Base-by-base conservation (phyloP, 129 eudicot species). In the Glebionis coronaria region DNA sequence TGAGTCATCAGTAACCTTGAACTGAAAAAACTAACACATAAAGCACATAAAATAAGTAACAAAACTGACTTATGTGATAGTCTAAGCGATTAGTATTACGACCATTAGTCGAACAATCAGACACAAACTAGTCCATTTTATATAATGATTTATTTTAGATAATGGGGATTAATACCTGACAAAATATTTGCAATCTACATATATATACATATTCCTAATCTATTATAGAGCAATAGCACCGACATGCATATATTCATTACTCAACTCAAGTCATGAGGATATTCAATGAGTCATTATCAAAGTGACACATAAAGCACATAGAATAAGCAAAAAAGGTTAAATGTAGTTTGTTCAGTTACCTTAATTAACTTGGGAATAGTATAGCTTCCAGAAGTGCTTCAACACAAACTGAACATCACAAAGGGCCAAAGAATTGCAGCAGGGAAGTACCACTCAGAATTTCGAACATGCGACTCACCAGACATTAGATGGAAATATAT, bases 351-450 rank as follows among this genome's bases (percentile, higher is more conserved):
- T 18, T 12, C 11, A 19, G 46, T 58, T 67, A 85, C 91, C 91
- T 68, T 81, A 79, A 67, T 59, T 31, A 47, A 64, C 56, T 42
- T 35, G 76, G 76, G 60, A 71, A 77, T 63, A 80, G 44, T 56
- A 61, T 57, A 51, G 74, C 21, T 57, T 85, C 90, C 95, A 87
- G 71, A 73, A 56, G 85, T 78, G 76, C 79, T 78, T 87, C 82
- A 78, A 58, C 42, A 28, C 60, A 19, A 51, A 21, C 73, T 66
- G 68, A 79, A 78, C 80, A 78, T 61, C 83, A 58, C 63, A 58
- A 28, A 58, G 20, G 44, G 44, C 76, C 88, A 72, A 73, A 66
- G 74, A 82, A 76, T 70, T 63, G 83, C 71, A 67, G 75, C 74
- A 78, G 71, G 76, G 67, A 47, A 79, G 73, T 56, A 76, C 79